Conservation (phyloP, 1,284 basidiomycete genomes). For the Apiotrichum veenhuisii region DNA sequence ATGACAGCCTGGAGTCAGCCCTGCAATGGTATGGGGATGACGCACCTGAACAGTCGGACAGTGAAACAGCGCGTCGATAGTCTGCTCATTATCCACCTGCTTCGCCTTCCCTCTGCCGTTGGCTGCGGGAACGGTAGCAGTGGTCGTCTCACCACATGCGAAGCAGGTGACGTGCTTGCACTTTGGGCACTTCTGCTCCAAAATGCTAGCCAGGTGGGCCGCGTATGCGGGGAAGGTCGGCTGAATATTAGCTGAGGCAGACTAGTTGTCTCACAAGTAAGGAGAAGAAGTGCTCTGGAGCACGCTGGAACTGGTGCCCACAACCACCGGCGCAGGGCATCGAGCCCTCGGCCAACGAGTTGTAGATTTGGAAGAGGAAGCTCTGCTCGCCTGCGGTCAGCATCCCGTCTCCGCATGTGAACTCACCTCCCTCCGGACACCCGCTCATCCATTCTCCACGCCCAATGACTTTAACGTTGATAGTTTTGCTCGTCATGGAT, state of each 20-base stretch:
- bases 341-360: constrained; percentile 61
- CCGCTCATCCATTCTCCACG: constrained; percentile 96
- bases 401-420: background rate
- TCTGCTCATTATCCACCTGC: constrained; percentile 27
- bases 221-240: constrained; percentile 67
- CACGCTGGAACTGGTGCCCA: constrained; percentile 58
- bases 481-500: constrained; percentile 42
- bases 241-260: constrained; percentile 49
- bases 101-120: constrained; percentile 15
- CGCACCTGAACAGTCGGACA: constrained; percentile 66
- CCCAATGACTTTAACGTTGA: constrained; percentile 63
- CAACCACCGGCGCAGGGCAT: constrained; percentile 70
- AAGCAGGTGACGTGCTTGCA: constrained; percentile 70
- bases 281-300: constrained; percentile 73
- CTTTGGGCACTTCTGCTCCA: constrained; percentile 60
- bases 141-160: constrained; percentile 68
- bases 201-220: constrained; percentile 58
- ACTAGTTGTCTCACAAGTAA: constrained; percentile 61
- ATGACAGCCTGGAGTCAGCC: constrained; percentile 61
- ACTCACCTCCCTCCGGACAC: constrained; percentile 69
- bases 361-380: constrained; percentile 78
- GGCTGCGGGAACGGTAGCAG: background rate
- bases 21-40: background rate
- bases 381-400: constrained; percentile 64
- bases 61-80: constrained; percentile 66